A percentile compares a stretch with the other conserved stretches of the same genome.
These are phyloP conservation scores for Vigna unguiculata DNA, from an alignment of 306 rosid species.

Conservation along the genomic window DNA sequence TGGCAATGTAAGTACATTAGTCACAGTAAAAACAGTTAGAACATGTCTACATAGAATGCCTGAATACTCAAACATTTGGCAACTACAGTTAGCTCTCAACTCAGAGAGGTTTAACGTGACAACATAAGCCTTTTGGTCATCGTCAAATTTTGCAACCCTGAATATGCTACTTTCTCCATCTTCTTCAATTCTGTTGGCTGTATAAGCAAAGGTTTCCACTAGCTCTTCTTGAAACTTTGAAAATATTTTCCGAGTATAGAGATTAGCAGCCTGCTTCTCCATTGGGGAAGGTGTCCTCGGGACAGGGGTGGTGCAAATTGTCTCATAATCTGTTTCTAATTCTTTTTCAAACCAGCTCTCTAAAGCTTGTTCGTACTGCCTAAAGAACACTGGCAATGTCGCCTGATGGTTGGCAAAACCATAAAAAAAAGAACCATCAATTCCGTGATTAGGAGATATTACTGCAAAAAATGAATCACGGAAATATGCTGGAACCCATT, in stretches of 20 bases:
- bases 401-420: slow-evolving; percentile 91
- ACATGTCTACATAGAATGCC: slow-evolving; percentile 97
- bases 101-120: slow-evolving; percentile 78
- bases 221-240: slow-evolving; percentile 93
- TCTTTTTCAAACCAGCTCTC: slow-evolving; percentile 87
- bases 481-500: slow-evolving; percentile 90
- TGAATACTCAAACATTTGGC: slow-evolving; percentile 95
- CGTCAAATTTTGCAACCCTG: slow-evolving; percentile 97
- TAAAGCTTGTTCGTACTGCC: slow-evolving; percentile 91
- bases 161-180: slow-evolving; percentile 81
- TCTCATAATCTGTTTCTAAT: slow-evolving; percentile 84
- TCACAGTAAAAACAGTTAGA: slow-evolving; percentile 91
- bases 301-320: slow-evolving; percentile 75
- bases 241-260: slow-evolving; percentile 83
- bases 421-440: slow-evolving; percentile 74
- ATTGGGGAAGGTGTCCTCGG: slow-evolving; percentile 97
- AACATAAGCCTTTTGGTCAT: slow-evolving; percentile 76
- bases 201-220: slow-evolving; percentile 95
- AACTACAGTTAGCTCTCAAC: slow-evolving; percentile 90
- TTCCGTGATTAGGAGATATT: slow-evolving; percentile 74
- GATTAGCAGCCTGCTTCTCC: slow-evolving; percentile 96
- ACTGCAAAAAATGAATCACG: slow-evolving; percentile 83
- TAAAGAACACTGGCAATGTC: slow-evolving; percentile 89
- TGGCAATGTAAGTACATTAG: slow-evolving; percentile 88
- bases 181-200: slow-evolving; percentile 93